Base-by-base conservation (phyloP, 768 basidiomycete species). In the Atractiella rhizophila region DNA sequence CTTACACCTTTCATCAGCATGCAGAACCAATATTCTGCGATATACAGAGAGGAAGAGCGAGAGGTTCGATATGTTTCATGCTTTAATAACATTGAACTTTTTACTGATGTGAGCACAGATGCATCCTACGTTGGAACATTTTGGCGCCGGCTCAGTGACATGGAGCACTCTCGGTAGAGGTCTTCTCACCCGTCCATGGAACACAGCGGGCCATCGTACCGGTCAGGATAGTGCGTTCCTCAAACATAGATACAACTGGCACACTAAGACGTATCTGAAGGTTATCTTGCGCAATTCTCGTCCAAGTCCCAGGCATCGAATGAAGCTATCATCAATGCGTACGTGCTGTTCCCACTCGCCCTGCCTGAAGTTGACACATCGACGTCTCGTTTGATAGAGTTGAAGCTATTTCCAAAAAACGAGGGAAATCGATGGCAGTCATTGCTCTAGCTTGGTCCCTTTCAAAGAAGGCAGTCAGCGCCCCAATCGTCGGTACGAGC, bases 111-210 rank as follows among this genome's bases (percentile, higher is more conserved):
- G n/a, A n/a, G n/a, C n/a, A n/a, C n/a, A n/a, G 33, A 45, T 45
- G 47, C 20, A 39, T 15, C 45, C 44, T 20, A 42, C 41, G 6
- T 24, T 40, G 13, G 23, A 39, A 18, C 38, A 42, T 27, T 46
- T 43, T 31, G 68, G 68, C 26, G 66, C 68, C 20, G 70, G 68
- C 0, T 55, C 63, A 16, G 70, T 71, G 36, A 68, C 69, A 0
- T 73, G 70, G 70, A 68, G 67, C 8, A 68, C 69, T 0, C 62
- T 71, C 15, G 68, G 27, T 19, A 29, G 9, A 13, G 10, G 21
- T 25, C 9, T 19, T 24, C 32, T 30, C 23, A 19, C 18, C 9
- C 27, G 9, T 31, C 27, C 39, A 5, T 30, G 39, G 25, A n/a
- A n/a, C 10, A 5, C 19, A 30, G 25, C 28, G 28, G n/a, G n/a